Percentiles rank a stretch among this genome's conserved stretches.
Conservation (phyloP, 108 stramenopile species). For the Stephanodiscus triporus region DNA sequence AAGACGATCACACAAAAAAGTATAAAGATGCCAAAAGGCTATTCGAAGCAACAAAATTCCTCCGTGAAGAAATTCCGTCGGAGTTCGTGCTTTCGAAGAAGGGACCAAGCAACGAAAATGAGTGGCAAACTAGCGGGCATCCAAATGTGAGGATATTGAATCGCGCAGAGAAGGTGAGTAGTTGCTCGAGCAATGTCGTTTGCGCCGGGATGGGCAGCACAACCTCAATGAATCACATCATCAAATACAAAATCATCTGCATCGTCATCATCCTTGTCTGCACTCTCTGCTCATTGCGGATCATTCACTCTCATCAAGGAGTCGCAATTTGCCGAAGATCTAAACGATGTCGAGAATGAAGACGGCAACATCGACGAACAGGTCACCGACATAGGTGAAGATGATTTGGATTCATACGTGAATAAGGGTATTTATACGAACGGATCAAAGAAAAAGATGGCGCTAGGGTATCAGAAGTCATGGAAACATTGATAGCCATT, state of each 20-base stretch:
- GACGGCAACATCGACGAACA: neutral
- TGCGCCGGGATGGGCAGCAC: neutral
- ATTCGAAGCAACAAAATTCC: neutral
- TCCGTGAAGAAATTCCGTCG: neutral
- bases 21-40: constrained; percentile 1
- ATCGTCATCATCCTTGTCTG: neutral
- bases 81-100: neutral
- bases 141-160: constrained; percentile 16
- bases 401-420: constrained; percentile 7
- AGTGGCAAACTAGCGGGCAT: neutral
- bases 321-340: neutral
- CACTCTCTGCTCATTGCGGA: neutral
- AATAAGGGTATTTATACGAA: constrained; percentile 14
- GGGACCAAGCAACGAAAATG: neutral
- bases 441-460: constrained; percentile 16
- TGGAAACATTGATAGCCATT: too few relatives aligned
- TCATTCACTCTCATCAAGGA: neutral
- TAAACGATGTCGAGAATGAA: constrained; percentile 7
- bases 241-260: neutral
- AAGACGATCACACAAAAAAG: neutral
- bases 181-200: too few relatives aligned
- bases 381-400: neutral
- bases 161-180: neutral
- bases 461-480: too few relatives aligned
- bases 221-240: too few relatives aligned